Percentiles rank a stretch among this genome's conserved stretches.
Conservation (phyloP, 2,329 filamentous ascomycete genomes). For the Sphaerostilbella broomeana region DNA sequence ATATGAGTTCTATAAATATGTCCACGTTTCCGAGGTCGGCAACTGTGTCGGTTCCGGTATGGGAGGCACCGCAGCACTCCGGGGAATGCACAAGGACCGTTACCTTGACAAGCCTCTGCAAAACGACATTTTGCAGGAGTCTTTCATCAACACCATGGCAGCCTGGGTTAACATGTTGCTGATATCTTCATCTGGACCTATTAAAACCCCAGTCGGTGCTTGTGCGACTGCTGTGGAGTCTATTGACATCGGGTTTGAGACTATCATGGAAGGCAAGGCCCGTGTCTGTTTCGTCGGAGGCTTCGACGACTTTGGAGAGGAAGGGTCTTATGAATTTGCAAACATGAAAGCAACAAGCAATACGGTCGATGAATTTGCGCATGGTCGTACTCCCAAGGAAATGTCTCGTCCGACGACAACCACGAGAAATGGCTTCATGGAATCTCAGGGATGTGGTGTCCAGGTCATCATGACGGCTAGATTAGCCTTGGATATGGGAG, state of each 20-base stretch:
- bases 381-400: conserved; percentile 89
- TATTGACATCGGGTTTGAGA: conserved; percentile 95
- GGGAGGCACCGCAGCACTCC: conserved; percentile 84
- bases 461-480: conserved; percentile 98
- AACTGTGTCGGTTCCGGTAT: conserved; percentile 99
- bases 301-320: conserved; percentile 98
- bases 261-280: conserved; percentile 96
- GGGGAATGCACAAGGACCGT: conserved; percentile 97
- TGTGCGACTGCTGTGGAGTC: conserved; percentile 97
- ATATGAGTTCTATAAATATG: conserved; percentile 99
- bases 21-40: conserved; percentile 94
- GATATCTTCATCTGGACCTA: conserved; percentile 91
- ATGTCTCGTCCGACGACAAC: conserved; percentile 98
- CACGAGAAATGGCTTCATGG: conserved; percentile 97
- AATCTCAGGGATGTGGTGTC: conserved; percentile 96
- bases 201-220: conserved; percentile 97
- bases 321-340: conserved; percentile 98
- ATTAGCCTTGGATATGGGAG: conserved; percentile 95
- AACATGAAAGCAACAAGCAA: conserved; percentile 99
- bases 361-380: conserved; percentile 89
- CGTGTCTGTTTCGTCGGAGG: conserved; percentile 96
- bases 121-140: conserved; percentile 98
- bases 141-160: conserved; percentile 99
- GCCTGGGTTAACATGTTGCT: conserved; percentile 99
- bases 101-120: conserved; percentile 96